These are phyloP conservation scores for Clitoria ternatea DNA, from an alignment of 306 rosid species.

Conservation along the genomic window DNA sequence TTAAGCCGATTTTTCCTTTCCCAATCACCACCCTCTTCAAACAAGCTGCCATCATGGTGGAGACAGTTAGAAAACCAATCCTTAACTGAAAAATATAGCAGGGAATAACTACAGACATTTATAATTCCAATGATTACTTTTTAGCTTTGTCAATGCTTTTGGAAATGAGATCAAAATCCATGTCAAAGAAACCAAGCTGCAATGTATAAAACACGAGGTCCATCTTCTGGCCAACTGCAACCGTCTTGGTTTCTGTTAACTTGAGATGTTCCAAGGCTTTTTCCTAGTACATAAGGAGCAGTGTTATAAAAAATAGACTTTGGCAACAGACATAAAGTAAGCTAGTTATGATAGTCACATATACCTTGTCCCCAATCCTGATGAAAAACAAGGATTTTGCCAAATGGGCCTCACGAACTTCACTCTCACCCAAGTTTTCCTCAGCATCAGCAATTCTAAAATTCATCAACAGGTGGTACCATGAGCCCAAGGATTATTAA, in stretches of 20 bases:
- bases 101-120: background rate
- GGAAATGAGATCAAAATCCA: slow-evolving; percentile 97
- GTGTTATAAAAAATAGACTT: slow-evolving; percentile 15
- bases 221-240: slow-evolving; percentile 99
- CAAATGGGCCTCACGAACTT: slow-evolving; percentile 97
- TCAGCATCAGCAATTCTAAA: slow-evolving; percentile 95
- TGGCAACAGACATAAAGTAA: background rate
- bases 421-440: slow-evolving; percentile 97
- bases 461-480: slow-evolving; percentile 21
- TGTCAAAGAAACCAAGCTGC: slow-evolving; percentile 88
- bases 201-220: slow-evolving; percentile 86
- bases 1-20: slow-evolving; percentile 94
- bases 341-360: slow-evolving; percentile 7
- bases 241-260: slow-evolving; percentile 91
- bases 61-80: slow-evolving; percentile 30
- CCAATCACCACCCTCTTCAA: slow-evolving; percentile 99
- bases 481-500: background rate
- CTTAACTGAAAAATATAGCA: background rate
- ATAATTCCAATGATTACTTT: slow-evolving; percentile 33
- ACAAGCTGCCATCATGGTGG: slow-evolving; percentile 55
- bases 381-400: slow-evolving; percentile 90
- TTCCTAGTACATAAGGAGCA: slow-evolving; percentile 46
- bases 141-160: slow-evolving; percentile 95
- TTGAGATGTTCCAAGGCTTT: slow-evolving; percentile 91
- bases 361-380: slow-evolving; percentile 89